Evolutionary conservation across 2,329 filamentous ascomycete species (phyloP).

Genomic region (Fusarium agapanthi): DNA sequence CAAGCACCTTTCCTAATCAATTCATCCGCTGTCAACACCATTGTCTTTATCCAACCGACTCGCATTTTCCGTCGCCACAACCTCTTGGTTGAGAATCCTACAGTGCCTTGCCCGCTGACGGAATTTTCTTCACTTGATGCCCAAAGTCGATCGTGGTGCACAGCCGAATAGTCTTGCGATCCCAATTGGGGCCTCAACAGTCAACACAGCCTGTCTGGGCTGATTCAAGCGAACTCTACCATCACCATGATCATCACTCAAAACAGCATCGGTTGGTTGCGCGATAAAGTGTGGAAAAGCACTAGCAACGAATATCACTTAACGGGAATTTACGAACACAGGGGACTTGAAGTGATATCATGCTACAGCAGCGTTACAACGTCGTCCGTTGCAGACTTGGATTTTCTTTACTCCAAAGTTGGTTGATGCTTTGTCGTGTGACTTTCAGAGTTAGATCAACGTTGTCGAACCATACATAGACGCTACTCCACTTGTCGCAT

Average conservation of each 20-base stretch:
- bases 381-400: constrained; percentile 28
- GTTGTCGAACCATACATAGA: constrained; percentile 40
- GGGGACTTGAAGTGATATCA: constrained; percentile 45
- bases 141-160: constrained; percentile 12
- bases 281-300: not conserved
- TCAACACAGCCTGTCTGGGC: not conserved
- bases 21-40: constrained; percentile 21
- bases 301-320: constrained; percentile 4
- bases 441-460: constrained; percentile 38
- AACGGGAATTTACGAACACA: not conserved
- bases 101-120: not conserved
- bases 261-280: not conserved
- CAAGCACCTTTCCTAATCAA: not conserved
- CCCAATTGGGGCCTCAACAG: not conserved
- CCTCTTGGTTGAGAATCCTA: not conserved
- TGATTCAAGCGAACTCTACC: not conserved
- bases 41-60: constrained; percentile 12
- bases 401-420: constrained; percentile 14
- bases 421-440: constrained; percentile 40
- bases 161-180: not conserved
- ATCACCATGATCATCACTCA: not conserved
- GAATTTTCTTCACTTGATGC: constrained; percentile 8
- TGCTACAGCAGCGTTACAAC: constrained; percentile 39
- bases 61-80: not conserved
- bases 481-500: constrained; percentile 32